These are phyloP conservation scores for Kodamaea kaohsiungensis DNA, from an alignment of 805 yeast species.

Conservation along the genomic window DNA sequence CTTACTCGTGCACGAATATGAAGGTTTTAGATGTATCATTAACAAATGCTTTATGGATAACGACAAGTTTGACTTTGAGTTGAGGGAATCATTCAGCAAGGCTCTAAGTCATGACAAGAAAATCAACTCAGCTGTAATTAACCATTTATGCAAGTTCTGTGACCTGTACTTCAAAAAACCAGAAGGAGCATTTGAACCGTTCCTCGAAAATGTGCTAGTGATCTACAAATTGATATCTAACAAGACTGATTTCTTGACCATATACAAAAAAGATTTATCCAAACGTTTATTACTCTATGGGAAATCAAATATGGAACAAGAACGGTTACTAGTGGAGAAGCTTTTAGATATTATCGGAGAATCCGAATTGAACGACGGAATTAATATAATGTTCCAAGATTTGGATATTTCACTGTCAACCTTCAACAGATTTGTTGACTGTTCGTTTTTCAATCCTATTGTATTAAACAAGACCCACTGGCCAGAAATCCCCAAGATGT, in stretches of 20 bases:
- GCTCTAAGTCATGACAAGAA: slow-evolving; percentile 12
- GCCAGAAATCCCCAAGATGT: slow-evolving; percentile 40
- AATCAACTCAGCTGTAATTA: slow-evolving; percentile 18
- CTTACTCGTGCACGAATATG: slow-evolving; percentile 16
- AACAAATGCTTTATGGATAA: slow-evolving; percentile 14
- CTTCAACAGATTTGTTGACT: slow-evolving; percentile 19
- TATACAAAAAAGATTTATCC: slow-evolving; percentile 38
- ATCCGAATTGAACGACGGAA: slow-evolving; percentile 26
- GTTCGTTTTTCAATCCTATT: slow-evolving; percentile 25
- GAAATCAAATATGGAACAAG: slow-evolving; percentile 19
- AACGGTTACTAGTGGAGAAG: slow-evolving; percentile 22
- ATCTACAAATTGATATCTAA: slow-evolving; percentile 36
- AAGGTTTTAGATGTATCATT: slow-evolving; percentile 14
- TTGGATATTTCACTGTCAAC: slow-evolving; percentile 21
- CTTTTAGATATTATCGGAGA: slow-evolving; percentile 33
- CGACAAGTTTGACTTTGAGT: slow-evolving; percentile 28
- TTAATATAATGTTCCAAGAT: slow-evolving; percentile 38
- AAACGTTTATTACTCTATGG: slow-evolving; percentile 33
- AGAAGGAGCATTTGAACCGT: slow-evolving; percentile 15
- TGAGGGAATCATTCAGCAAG: slow-evolving; percentile 31
- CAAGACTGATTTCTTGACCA: slow-evolving; percentile 32
- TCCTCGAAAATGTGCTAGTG: slow-evolving; percentile 18
- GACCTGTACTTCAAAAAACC: slow-evolving; percentile 25
- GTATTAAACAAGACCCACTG: slow-evolving; percentile 37
- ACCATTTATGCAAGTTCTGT: slow-evolving; percentile 32